Conservation (phyloP, 1,139 yeast species). For the Meyerozyma smithsonii region DNA sequence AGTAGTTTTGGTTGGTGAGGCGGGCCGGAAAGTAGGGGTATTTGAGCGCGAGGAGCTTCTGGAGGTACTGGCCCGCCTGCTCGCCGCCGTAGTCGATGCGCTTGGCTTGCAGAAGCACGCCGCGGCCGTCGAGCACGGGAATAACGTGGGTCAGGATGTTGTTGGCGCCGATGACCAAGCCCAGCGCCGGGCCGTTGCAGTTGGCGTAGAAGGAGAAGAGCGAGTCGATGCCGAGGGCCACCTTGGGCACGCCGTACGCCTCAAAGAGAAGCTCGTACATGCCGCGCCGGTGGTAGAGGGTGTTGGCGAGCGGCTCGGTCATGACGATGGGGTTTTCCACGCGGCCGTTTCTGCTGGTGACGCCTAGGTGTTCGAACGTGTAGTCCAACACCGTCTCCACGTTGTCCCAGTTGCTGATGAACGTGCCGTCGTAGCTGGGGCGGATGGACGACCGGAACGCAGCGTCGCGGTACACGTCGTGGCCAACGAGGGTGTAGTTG, state of each 20-base stretch:
- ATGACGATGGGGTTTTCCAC: conserved; percentile 79
- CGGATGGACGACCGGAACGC: conserved; percentile 63
- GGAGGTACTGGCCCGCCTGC: conserved; percentile 61
- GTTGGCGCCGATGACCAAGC: conserved; percentile 78
- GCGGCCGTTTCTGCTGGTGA: conserved; percentile 43
- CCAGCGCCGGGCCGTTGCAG: conserved; percentile 37
- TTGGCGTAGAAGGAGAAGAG: conserved; percentile 68
- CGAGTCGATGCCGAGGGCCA: conserved; percentile 77
- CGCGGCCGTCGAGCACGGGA: conserved; percentile 70
- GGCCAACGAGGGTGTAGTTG: conserved; percentile 72
- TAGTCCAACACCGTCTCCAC: conserved; percentile 81
- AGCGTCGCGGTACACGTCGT: conserved; percentile 72
- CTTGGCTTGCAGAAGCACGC: conserved; percentile 64
- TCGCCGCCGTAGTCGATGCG: conserved; percentile 93
- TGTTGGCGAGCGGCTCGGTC: conserved; percentile 72
- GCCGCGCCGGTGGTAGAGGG: conserved; percentile 62
- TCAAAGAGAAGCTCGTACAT: conserved; percentile 83
- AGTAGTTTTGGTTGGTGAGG: conserved; percentile 58
- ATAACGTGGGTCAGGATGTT: conserved; percentile 78
- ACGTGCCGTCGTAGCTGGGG: conserved; percentile 82
- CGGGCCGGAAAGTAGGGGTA: conserved; percentile 90
- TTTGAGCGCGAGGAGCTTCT: conserved; percentile 64
- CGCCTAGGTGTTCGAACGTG: conserved; percentile 74
- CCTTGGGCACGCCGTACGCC: conserved; percentile 68
- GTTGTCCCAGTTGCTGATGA: conserved; percentile 90